Evolutionary conservation across 352 stramenopile genomes (phyloP).

Genomic region (Pythium pectinolyticum): DNA sequence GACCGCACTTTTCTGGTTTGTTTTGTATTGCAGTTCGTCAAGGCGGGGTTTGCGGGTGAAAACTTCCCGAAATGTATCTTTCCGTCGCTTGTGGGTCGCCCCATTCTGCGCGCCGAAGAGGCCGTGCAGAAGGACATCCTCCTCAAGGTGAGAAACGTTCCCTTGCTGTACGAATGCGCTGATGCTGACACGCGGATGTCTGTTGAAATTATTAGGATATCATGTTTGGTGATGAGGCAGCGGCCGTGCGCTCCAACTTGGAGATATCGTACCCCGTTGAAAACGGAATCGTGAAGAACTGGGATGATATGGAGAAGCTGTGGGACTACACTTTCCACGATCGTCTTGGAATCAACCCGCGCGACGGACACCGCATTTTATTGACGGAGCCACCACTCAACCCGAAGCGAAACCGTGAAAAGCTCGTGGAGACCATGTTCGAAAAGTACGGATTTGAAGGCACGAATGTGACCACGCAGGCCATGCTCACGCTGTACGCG

Average conservation of each 20-base stretch:
- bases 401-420: slow-evolving; percentile 90
- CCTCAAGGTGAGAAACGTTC: slow-evolving; percentile 67
- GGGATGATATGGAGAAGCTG: slow-evolving; percentile 97
- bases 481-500: slow-evolving; percentile 93
- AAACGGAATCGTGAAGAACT: slow-evolving; percentile 97
- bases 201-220: slow-evolving; percentile 90
- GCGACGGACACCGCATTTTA: slow-evolving; percentile 82
- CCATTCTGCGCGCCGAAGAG: slow-evolving; percentile 94
- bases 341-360: slow-evolving; percentile 72
- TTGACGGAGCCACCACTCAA: slow-evolving; percentile 93
- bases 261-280: slow-evolving; percentile 92
- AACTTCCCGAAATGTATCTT: slow-evolving; percentile 96
- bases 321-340: slow-evolving; percentile 97
- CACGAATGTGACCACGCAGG: slow-evolving; percentile 90
- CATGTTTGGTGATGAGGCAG: slow-evolving; percentile 95
- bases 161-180: background rate
- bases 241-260: slow-evolving; percentile 80
- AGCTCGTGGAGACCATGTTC: slow-evolving; percentile 93
- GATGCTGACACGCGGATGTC: background rate
- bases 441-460: slow-evolving; percentile 92
- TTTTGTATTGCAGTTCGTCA: slow-evolving; percentile 70
- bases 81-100: slow-evolving; percentile 92
- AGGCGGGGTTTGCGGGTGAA: slow-evolving; percentile 92
- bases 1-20: background rate
- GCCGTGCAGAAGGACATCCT: slow-evolving; percentile 82